Base-by-base conservation (phyloP, 768 basidiomycete species). In the Russula foetens region DNA sequence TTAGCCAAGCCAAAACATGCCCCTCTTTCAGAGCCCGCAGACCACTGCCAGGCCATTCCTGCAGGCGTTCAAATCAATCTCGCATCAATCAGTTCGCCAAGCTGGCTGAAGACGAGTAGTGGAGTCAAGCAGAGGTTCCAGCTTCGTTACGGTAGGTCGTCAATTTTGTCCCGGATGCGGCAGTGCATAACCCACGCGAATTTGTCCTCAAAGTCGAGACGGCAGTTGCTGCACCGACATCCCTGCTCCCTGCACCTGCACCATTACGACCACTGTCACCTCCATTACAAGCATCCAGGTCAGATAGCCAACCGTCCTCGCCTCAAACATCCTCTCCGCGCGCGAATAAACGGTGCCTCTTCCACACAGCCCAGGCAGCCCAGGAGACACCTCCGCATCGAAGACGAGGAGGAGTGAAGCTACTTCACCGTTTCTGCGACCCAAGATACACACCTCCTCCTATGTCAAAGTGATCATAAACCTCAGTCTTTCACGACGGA, bases 51-150 rank as follows among this genome's bases (percentile, higher is more conserved):
- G 94, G 74, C 74, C 81, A 11, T 99, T 95, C 75, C 76, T 99
- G 28, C 84, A 89, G 68, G 73, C 77, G 0, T 98, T 95, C 74
- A n/a, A 97, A 99, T 69, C 86, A 93, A 66, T 73, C 79, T 12
- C 81, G 88, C 52, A 81, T 98, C 46, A 82, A 85, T 3, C 80
- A 80, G 58, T 89, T 88, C 3, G 95, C 96, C 28, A 92, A 88
- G 70, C 75, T 92, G 28, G 96, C 98, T 8, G 94, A 98, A 71
- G 93, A 98, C 66, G 97, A 99, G 69, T 88, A 87, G 61, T 98
- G 97, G 97, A 84, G 78, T 59, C 88, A 89, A 17, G 79, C 83
- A 15, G 91, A 97, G 58, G 84, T 96, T 15, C 75, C 85, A 1
- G 68, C 76, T 4, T 64, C 75, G 4, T 73, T 90, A 28, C 96